A percentile compares a stretch with the other conserved stretches of the same genome.
phyloP scores from a whole-genome alignment of 352 stramenopile genomes.

The Phytophthora nicotianae region DNA sequence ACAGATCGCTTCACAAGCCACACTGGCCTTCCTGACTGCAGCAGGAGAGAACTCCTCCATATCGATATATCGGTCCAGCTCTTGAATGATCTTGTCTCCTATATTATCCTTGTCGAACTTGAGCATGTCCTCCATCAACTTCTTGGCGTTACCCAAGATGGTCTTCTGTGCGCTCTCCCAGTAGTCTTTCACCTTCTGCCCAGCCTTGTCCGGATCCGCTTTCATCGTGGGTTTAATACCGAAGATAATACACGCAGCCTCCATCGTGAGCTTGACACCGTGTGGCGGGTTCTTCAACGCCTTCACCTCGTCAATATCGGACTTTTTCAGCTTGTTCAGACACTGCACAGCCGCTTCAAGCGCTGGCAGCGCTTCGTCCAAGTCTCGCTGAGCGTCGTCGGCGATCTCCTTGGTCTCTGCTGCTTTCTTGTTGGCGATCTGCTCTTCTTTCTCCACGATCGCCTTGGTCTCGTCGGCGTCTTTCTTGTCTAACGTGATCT shows the following conservation, averaged over 20 bases:
- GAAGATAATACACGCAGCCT: conserved; percentile 95
- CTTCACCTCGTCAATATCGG: conserved; percentile 94
- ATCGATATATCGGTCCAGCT: conserved; percentile 90
- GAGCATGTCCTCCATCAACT: conserved; percentile 91
- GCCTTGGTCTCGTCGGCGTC: conserved; percentile 92
- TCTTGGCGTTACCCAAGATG: conserved; percentile 87
- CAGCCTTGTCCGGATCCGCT: conserved; percentile 88
- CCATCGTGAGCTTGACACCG: conserved; percentile 90
- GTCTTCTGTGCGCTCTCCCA: conserved; percentile 90
- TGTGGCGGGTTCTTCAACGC: conserved; percentile 88
- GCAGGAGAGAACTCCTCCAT: conserved; percentile 92
- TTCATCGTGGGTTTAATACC: conserved; percentile 92
- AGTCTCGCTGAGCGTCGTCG: conserved; percentile 91
- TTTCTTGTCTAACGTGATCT: conserved; percentile 93
- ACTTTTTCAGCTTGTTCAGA: conserved; percentile 92
- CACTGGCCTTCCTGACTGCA: conserved; percentile 89
- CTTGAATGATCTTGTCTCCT: conserved; percentile 83
- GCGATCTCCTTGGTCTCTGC: conserved; percentile 93
- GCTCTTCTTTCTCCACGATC: conserved; percentile 91
- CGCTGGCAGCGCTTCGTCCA: conserved; percentile 92
- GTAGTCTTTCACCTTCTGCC: conserved; percentile 92
- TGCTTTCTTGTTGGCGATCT: conserved; percentile 92
- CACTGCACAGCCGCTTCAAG: conserved; percentile 92
- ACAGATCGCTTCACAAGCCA: conserved; percentile 93
- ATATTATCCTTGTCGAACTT: conserved; percentile 93